phyloP scores from a whole-genome alignment of 2,329 filamentous ascomycete species.

The Apiospora hydei region DNA sequence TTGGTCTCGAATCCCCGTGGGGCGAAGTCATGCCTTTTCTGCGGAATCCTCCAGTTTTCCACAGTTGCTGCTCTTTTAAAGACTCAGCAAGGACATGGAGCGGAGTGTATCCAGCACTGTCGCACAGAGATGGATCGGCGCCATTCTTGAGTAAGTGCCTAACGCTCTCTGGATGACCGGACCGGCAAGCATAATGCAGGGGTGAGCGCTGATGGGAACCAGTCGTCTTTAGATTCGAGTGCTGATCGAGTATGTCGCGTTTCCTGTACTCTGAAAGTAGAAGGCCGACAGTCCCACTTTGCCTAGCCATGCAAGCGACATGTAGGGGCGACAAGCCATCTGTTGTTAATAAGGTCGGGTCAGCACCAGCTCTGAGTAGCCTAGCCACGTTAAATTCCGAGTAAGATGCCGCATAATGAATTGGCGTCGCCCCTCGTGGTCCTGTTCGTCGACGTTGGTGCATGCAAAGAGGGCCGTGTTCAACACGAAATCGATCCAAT shows the following conservation, averaged over 20 bases:
- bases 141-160: neutral
- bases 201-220: neutral
- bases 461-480: neutral
- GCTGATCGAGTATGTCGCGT: neutral
- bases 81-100: neutral
- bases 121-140: neutral
- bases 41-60: neutral
- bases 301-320: neutral
- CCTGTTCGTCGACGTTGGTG: neutral
- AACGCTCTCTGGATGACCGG: neutral
- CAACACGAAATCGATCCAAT: neutral
- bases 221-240: neutral
- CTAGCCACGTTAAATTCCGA: slow-evolving; percentile 12
- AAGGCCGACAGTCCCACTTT: neutral
- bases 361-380: neutral
- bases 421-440: slow-evolving; percentile 3
- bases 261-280: neutral
- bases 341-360: slow-evolving; percentile 5
- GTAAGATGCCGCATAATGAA: neutral
- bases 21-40: neutral
- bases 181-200: slow-evolving; percentile 19
- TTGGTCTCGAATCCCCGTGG: neutral
- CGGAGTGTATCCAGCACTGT: neutral
- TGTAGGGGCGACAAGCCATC: slow-evolving; percentile 11
- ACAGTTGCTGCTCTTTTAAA: neutral